These are phyloP conservation scores for Niebla homalea DNA, from an alignment of 495 filamentous ascomycete genomes.

Conservation along the genomic window DNA sequence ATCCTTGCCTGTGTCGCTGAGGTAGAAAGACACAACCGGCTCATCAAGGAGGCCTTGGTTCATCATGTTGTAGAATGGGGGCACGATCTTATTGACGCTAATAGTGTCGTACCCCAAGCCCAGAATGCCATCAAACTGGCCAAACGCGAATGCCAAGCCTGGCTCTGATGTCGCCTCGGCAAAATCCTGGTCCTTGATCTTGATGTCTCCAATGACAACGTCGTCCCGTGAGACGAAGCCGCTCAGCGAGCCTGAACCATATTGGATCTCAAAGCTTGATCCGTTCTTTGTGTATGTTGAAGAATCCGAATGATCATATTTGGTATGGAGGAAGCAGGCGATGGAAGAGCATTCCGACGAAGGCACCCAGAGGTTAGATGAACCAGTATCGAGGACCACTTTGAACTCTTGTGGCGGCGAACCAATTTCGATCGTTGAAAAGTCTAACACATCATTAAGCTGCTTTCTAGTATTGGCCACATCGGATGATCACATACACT, in stretches of 20 bases:
- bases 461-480: no score
- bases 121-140: conserved; percentile 94
- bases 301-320: conserved; percentile 85
- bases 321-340: conserved; percentile 93
- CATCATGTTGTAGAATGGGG: conserved; percentile 93
- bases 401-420: conserved; percentile 92
- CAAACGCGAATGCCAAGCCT: conserved; percentile 94
- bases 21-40: conserved; percentile 92
- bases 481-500: conserved; percentile 52
- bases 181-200: conserved; percentile 77
- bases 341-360: conserved; percentile 85
- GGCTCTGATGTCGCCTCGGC: conserved; percentile 92
- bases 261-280: conserved; percentile 80
- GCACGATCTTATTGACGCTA: conserved; percentile 86
- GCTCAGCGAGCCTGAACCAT: conserved; percentile 88
- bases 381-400: conserved; percentile 95
- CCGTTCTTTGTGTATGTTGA: conserved; percentile 93
- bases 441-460: conserved; percentile 47
- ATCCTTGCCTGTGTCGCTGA: conserved; percentile 59
- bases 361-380: conserved; percentile 98
- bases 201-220: conserved; percentile 77
- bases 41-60: conserved; percentile 82
- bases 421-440: conserved; percentile 88
- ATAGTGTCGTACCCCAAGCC: conserved; percentile 91
- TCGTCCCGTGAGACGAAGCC: conserved; percentile 86